These are phyloP conservation scores for Phalaenopsis aphrodite DNA, from an alignment of 106 monocot genomes.

Conservation along the genomic window DNA sequence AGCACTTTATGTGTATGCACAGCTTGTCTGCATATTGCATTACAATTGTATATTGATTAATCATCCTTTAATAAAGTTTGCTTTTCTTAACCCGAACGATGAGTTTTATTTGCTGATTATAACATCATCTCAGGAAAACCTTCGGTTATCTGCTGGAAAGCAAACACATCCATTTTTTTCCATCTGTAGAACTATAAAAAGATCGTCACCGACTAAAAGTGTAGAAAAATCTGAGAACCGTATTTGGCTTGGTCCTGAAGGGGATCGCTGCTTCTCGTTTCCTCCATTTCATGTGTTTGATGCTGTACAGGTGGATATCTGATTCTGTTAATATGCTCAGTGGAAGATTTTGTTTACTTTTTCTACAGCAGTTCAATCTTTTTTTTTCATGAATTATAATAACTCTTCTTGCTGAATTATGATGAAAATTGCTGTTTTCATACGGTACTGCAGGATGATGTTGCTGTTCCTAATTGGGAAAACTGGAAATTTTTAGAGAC, in stretches of 20 bases:
- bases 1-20: not conserved
- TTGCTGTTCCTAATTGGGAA: conserved; percentile 52
- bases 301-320: conserved; percentile 22
- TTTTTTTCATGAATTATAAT: not conserved
- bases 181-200: conserved; percentile 37
- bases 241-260: conserved; percentile 16
- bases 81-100: not conserved
- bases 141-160: conserved; percentile 47
- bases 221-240: conserved; percentile 18
- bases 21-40: not conserved
- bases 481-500: conserved; percentile 49
- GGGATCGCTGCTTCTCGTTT: conserved; percentile 14
- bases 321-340: not conserved
- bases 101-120: conserved; percentile 6
- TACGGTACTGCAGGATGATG: conserved; percentile 34
- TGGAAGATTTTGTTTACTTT: not conserved
- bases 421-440: conserved; percentile 5
- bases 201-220: conserved; percentile 11
- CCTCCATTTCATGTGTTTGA: conserved; percentile 79
- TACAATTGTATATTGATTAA: not conserved
- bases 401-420: not conserved
- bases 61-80: not conserved
- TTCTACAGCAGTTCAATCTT: not conserved
- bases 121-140: conserved; percentile 43
- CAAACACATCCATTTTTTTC: conserved; percentile 84